These are phyloP conservation scores for Eucalyptus tenuipes DNA, from an alignment of 345 rosid species.

Conservation along the genomic window DNA sequence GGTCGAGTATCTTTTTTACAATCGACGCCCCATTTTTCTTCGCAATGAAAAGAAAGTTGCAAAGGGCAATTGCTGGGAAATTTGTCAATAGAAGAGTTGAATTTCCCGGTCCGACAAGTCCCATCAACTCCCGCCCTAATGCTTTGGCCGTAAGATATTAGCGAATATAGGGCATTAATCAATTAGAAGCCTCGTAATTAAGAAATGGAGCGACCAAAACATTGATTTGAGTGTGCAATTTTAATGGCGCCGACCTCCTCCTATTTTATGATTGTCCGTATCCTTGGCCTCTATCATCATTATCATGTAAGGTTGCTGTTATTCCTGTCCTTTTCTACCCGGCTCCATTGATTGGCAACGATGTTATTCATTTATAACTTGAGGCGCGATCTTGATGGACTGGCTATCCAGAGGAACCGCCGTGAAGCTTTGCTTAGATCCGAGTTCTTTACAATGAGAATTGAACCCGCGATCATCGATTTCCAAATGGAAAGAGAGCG, in stretches of 20 bases:
- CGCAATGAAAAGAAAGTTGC: background rate
- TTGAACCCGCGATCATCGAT: background rate
- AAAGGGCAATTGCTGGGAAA: background rate
- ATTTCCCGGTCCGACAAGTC: background rate
- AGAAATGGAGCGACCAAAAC: background rate
- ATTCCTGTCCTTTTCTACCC: background rate
- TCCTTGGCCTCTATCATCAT: background rate
- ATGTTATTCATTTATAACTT: background rate
- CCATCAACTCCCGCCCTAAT: background rate
- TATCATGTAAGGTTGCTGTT: background rate
- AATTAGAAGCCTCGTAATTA: background rate
- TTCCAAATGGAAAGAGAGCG: background rate
- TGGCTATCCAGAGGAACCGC: background rate
- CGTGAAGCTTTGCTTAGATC: background rate
- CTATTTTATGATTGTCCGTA: background rate
- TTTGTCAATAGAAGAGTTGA: background rate
- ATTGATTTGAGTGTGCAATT: background rate
- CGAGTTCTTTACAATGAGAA: fast-evolving
- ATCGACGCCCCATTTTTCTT: background rate
- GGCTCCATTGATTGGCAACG: background rate
- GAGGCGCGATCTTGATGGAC: background rate
- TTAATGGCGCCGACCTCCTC: background rate
- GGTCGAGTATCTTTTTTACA: background rate
- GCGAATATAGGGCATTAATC: background rate
- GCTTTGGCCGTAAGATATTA: background rate